Base-by-base conservation (phyloP, 2,329 filamentous ascomycete genomes). In the Sarocladiaceae sp. region DNA sequence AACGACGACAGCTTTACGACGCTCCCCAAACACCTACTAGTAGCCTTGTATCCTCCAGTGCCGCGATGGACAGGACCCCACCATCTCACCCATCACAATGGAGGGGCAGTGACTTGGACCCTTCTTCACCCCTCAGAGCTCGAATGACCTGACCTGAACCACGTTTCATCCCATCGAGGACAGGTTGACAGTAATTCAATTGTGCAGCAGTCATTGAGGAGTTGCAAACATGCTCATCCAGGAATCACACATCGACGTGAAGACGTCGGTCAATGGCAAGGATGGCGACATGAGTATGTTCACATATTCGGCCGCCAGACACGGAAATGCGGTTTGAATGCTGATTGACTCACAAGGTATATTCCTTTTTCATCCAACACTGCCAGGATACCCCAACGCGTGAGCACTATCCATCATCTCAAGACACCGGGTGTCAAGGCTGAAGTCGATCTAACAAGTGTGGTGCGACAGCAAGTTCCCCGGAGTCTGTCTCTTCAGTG, bases 371-470 rank as follows among this genome's bases (percentile, higher is more conserved):
- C 88, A 95, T 59, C 90, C 90, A 6, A 80, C 78, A 12, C 83
- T 96, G 52, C 78, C 88, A 1, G 83, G 85, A 48, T 95, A 95
- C 60, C 88, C 90, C 21, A 82, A 93, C 53, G 90, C 90, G 64
- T 89, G 80, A 58, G 74, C 33, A 15, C 29, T 33, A 43, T n/a
- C 32, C 19, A n/a, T n/a, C n/a, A n/a, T n/a, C n/a, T n/a, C n/a
- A n/a, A n/a, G n/a, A n/a, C n/a, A n/a, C n/a, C n/a, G n/a, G n/a
- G n/a, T n/a, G n/a, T n/a, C n/a, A n/a, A n/a, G n/a, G n/a, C n/a
- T n/a, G n/a, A n/a, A n/a, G n/a, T n/a, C n/a, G n/a, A n/a, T n/a
- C n/a, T n/a, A n/a, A n/a, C n/a, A n/a, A n/a, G n/a, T n/a, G n/a
- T n/a, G n/a, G n/a, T n/a, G n/a, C n/a, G n/a, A n/a, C 47, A 80